These are phyloP conservation scores for Claviceps lovelessii DNA, from an alignment of 2,329 filamentous ascomycete species.

Conservation along the genomic window DNA sequence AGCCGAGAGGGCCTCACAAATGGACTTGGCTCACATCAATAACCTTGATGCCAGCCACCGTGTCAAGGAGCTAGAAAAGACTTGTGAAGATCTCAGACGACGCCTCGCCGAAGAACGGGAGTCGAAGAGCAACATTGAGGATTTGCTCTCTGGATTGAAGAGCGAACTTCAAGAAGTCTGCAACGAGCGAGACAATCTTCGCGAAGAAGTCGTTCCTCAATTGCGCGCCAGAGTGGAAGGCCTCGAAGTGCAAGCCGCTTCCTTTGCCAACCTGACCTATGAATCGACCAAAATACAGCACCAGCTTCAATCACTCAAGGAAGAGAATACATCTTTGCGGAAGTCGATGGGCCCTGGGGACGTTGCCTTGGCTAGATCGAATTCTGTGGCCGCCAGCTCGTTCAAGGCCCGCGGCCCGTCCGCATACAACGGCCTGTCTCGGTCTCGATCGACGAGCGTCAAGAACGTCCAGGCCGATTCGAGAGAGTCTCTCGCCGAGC, in stretches of 20 bases:
- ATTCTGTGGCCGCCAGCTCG: conserved; percentile 47
- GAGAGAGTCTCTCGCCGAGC: conserved; percentile 57
- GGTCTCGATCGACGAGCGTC: conserved; percentile 49
- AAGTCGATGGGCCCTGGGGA: conserved; percentile 17
- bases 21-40: conserved; percentile 40
- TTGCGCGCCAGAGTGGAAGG: conserved; percentile 63
- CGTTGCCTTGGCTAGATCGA: conserved; percentile 41
- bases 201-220: conserved; percentile 74
- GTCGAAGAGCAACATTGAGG: conserved; percentile 86
- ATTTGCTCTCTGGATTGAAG: conserved; percentile 71
- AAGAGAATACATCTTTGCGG: conserved; percentile 49
- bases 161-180: conserved; percentile 67
- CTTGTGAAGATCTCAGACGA: conserved; percentile 69
- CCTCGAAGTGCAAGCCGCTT: conserved; percentile 58
- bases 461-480: conserved; percentile 40
- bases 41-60: conserved; percentile 42
- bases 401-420: conserved; percentile 25
- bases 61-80: conserved; percentile 63
- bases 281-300: conserved; percentile 78
- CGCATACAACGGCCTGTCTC: conserved; percentile 32
- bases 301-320: conserved; percentile 58
- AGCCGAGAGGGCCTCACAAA: conserved; percentile 59
- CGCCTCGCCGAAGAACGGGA: conserved; percentile 73
- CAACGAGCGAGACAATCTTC: conserved; percentile 82
- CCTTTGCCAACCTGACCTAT: conserved; percentile 60